A percentile compares a stretch with the other conserved stretches of the same genome.
These are phyloP conservation scores for Arxiozyma heterogenica DNA, from an alignment of 1,139 yeast genomes.

Conservation along the genomic window DNA sequence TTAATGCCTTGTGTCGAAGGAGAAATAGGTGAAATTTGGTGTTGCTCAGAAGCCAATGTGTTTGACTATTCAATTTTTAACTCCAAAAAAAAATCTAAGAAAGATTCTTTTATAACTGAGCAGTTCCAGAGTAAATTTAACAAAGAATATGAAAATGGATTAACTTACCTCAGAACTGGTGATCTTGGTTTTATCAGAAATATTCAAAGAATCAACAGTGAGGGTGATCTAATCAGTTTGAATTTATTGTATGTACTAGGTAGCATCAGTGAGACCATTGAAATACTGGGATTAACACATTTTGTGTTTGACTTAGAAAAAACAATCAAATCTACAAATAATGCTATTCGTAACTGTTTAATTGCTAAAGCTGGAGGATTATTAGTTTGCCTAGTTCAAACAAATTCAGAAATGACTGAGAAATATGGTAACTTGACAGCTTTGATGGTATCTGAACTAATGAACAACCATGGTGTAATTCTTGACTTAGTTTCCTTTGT, in stretches of 20 bases:
- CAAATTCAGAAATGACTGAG: constrained; percentile 39
- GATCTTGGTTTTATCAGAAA: constrained; percentile 88
- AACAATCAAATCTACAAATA: constrained; percentile 61
- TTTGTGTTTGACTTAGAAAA: constrained; percentile 79
- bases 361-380: constrained; percentile 79
- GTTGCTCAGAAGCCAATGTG: constrained; percentile 77
- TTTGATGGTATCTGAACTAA: constrained; percentile 64
- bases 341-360: constrained; percentile 49
- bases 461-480: constrained; percentile 77
- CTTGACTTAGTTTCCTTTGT: constrained; percentile 80
- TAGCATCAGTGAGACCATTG: constrained; percentile 79
- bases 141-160: constrained; percentile 48
- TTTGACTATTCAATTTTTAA: constrained; percentile 43
- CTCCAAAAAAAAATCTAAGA: constrained; percentile 15
- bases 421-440: constrained; percentile 65
- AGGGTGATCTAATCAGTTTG: constrained; percentile 44
- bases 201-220: constrained; percentile 40
- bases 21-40: constrained; percentile 98
- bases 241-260: constrained; percentile 85
- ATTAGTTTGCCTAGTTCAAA: constrained; percentile 70
- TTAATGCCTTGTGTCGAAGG: constrained; percentile 69
- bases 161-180: constrained; percentile 77
- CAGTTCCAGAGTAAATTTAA: constrained; percentile 50
- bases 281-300: constrained; percentile 82
- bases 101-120: constrained; percentile 35